Evolutionary conservation across 257 asterid species (phyloP).

Genomic region (Voacanga thouarsii): DNA sequence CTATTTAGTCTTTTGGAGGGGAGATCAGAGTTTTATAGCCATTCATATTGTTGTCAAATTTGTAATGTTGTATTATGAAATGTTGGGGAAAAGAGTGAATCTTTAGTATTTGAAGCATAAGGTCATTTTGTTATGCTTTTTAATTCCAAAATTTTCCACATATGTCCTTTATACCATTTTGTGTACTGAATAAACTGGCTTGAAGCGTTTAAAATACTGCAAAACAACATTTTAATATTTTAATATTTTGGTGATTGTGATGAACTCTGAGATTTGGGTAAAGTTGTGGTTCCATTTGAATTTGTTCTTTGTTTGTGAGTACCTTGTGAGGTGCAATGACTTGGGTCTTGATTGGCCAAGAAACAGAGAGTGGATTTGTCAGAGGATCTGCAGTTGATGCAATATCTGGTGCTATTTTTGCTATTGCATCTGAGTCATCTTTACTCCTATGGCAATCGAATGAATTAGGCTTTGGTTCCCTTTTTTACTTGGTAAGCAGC

Average conservation of each 20-base stretch:
- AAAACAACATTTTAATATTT: too few relatives aligned
- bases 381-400: constrained; percentile 98
- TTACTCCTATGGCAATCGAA: constrained; percentile 80
- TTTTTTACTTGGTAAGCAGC: constrained; percentile 79
- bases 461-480: constrained; percentile 88
- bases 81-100: constrained; percentile 1
- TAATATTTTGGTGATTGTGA: too few relatives aligned
- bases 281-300: background rate
- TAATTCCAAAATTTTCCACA: background rate
- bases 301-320: constrained; percentile 45
- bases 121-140: background rate
- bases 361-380: constrained; percentile 91
- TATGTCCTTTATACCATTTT: background rate
- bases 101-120: constrained; percentile 7
- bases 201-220: background rate
- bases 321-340: constrained; percentile 92
- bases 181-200: background rate
- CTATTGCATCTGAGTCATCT: constrained; percentile 88
- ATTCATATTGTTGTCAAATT: background rate
- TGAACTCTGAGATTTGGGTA: background rate
- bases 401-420: constrained; percentile 96
- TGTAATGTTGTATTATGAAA: background rate
- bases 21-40: constrained; percentile 13
- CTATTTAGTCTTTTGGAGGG: background rate
- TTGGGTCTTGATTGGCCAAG: constrained; percentile 95